Conservation (phyloP, 306 rosid genomes). For the Clitoria ternatea region DNA sequence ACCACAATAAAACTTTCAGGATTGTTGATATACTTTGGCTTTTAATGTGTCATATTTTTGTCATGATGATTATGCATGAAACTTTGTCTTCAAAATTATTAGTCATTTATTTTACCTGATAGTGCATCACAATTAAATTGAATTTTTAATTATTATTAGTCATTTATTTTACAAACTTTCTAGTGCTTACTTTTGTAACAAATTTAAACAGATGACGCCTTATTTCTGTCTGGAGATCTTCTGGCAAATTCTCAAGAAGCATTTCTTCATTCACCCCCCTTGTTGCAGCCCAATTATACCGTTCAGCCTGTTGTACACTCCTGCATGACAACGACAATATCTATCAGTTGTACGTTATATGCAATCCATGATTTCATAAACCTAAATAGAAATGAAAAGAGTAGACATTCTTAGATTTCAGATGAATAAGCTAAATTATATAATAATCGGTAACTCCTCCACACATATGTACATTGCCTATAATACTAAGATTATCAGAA, state of each 20-base stretch:
- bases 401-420: neutral
- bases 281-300: conserved; percentile 85
- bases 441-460: neutral
- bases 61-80: neutral
- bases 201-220: conserved; percentile 70
- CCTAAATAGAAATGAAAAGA: neutral
- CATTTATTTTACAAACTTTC: neutral
- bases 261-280: conserved; percentile 83
- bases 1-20: neutral
- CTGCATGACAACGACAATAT: conserved; percentile 36
- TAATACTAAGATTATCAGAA: neutral
- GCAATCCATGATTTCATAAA: neutral
- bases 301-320: conserved; percentile 72
- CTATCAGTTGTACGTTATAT: neutral
- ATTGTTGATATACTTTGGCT: neutral
- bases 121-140: no score
- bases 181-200: conserved; percentile 19
- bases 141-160: conserved; percentile 2
- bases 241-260: conserved; percentile 74
- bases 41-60: neutral
- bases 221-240: conserved; percentile 81
- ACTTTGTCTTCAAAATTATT: neutral
- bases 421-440: neutral
- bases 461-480: neutral
- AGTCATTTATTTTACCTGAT: no score